Conservation (phyloP, 2,329 filamentous ascomycete species). For the Biscogniauxia sp. region DNA sequence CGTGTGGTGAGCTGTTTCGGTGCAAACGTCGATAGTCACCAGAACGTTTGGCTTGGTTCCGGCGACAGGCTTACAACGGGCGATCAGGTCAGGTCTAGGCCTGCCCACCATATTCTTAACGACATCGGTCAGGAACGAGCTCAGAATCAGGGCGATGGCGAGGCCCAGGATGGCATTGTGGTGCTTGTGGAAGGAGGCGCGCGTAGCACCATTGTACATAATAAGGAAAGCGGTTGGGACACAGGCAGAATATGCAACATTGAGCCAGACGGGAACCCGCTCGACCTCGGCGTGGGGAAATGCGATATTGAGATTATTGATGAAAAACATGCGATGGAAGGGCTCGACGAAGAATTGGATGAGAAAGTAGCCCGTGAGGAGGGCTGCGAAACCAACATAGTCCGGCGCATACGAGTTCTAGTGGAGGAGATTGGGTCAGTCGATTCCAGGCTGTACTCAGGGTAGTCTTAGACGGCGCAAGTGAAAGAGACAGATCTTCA, state of each 20-base stretch:
- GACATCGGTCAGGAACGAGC: conserved; percentile 81
- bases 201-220: conserved; percentile 60
- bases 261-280: conserved; percentile 76
- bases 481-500: conserved; percentile 11
- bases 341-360: conserved; percentile 71
- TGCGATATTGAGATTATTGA: conserved; percentile 80
- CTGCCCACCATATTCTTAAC: conserved; percentile 86
- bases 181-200: conserved; percentile 70
- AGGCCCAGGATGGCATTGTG: conserved; percentile 85
- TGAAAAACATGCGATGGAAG: conserved; percentile 91
- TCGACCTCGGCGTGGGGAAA: conserved; percentile 84
- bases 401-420: conserved; percentile 84
- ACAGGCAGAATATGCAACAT: conserved; percentile 75
- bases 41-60: conserved; percentile 49
- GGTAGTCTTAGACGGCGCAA: neutral
- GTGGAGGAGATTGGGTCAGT: conserved; percentile 14
- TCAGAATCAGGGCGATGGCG: conserved; percentile 71
- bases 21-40: conserved; percentile 69
- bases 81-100: conserved; percentile 61
- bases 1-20: conserved; percentile 63
- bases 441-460: neutral
- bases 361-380: conserved; percentile 68
- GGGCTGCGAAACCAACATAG: conserved; percentile 72
- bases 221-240: conserved; percentile 68
- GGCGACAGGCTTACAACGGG: conserved; percentile 72